phyloP scores from a whole-genome alignment of 164 flowering plant species.

The Paratinospora sagittata region DNA sequence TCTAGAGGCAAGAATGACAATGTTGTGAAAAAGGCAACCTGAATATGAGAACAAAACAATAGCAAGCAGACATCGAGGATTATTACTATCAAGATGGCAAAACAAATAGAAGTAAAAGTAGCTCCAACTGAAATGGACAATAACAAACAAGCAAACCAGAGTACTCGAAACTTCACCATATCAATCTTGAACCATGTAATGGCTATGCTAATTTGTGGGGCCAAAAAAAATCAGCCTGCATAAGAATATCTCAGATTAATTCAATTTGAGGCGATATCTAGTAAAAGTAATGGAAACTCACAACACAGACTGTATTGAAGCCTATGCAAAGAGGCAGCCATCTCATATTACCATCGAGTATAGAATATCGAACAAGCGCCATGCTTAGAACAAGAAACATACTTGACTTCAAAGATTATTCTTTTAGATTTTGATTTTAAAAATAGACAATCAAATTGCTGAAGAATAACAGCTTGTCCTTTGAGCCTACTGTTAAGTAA shows the following conservation, averaged over 20 bases:
- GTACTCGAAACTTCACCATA: background rate
- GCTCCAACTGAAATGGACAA: background rate
- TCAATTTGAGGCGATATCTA: background rate
- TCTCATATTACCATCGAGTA: background rate
- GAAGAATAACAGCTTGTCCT: too few relatives aligned
- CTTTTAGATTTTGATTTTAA: too few relatives aligned
- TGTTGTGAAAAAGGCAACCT: background rate
- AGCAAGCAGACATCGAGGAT: background rate
- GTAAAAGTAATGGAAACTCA: background rate
- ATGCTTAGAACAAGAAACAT: background rate
- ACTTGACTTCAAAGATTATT: background rate
- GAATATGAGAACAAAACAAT: background rate
- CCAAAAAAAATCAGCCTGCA: constrained; percentile 76
- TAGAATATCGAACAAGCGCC: background rate
- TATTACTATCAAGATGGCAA: background rate
- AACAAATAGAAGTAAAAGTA: background rate
- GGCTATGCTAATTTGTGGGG: constrained; percentile 54
- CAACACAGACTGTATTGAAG: too few relatives aligned
- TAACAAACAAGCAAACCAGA: background rate
- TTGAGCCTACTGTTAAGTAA: too few relatives aligned
- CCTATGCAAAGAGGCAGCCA: too few relatives aligned
- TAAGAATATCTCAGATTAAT: constrained; percentile 4
- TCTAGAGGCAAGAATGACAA: too few relatives aligned
- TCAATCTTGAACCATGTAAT: constrained; percentile 47
- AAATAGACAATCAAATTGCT: too few relatives aligned